Percentiles rank a stretch among this genome's conserved stretches.
phyloP scores from a whole-genome alignment of 352 stramenopile genomes.

The Pelagophyceae sp. region DNA sequence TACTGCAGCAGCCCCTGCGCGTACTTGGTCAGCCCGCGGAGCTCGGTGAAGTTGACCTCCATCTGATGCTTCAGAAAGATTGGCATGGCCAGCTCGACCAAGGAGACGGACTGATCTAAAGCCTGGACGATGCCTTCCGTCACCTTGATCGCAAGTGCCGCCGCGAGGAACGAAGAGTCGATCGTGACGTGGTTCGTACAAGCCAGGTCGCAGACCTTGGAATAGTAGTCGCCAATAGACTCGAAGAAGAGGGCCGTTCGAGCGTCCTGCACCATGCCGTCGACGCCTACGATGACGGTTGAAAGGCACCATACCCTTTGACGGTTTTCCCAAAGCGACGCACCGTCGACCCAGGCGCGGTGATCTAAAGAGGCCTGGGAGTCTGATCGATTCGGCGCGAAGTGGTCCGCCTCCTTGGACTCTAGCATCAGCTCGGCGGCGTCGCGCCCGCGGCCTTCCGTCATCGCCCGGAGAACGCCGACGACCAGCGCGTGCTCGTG shows the following conservation, averaged over 20 bases:
- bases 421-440: slow-evolving; percentile 54
- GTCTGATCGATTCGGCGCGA: too few species aligned
- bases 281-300: slow-evolving; percentile 48
- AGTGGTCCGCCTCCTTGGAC: slow-evolving; percentile 46
- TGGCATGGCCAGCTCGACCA: slow-evolving; percentile 71
- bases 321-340: slow-evolving; percentile 32
- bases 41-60: too few species aligned
- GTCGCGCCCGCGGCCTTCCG: slow-evolving; percentile 43
- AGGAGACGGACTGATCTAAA: slow-evolving; percentile 76
- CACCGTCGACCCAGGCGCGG: too few species aligned
- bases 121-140: slow-evolving; percentile 77
- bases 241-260: slow-evolving; percentile 53
- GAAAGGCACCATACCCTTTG: slow-evolving; percentile 46
- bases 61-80: slow-evolving; percentile 81
- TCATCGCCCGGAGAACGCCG: slow-evolving; percentile 52
- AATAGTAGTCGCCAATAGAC: slow-evolving; percentile 54
- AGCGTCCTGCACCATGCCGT: slow-evolving; percentile 39
- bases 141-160: slow-evolving; percentile 85
- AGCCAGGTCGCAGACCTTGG: slow-evolving; percentile 71
- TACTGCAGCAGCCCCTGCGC: too few species aligned
- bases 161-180: slow-evolving; percentile 82
- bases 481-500: slow-evolving; percentile 52
- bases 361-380: too few species aligned
- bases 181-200: slow-evolving; percentile 81
- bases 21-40: too few species aligned